Conservation (phyloP, 495 filamentous ascomycete species). For the Mytilinidion resinicola region DNA sequence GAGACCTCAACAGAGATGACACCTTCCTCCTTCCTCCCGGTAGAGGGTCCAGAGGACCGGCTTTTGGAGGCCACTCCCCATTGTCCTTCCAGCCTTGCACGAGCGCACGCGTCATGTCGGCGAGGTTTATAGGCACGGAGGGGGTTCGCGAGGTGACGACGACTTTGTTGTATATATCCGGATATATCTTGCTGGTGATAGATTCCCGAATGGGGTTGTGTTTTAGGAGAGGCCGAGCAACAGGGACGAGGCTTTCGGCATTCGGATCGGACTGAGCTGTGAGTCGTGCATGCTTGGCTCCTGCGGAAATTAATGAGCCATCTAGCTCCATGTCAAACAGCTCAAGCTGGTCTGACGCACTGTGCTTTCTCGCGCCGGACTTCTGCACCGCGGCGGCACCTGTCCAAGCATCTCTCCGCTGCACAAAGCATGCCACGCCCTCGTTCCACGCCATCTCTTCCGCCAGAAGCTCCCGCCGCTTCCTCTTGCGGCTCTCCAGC, state of each 20-base stretch:
- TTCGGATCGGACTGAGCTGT: not conserved
- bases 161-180: slow-evolving; percentile 82
- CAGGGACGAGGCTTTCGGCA: slow-evolving; percentile 29
- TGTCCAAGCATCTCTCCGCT: slow-evolving; percentile 78
- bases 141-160: slow-evolving; percentile 71
- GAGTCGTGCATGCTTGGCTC: not conserved
- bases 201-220: slow-evolving; percentile 64
- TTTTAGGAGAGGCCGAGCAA: slow-evolving; percentile 56
- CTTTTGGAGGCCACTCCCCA: slow-evolving; percentile 85
- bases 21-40: slow-evolving; percentile 22
- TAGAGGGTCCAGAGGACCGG: slow-evolving; percentile 25
- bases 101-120: slow-evolving; percentile 70
- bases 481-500: slow-evolving; percentile 48
- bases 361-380: not conserved
- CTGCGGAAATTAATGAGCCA: not conserved
- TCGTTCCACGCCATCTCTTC: slow-evolving; percentile 80
- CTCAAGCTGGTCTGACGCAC: not conserved
- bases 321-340: not conserved
- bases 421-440: slow-evolving; percentile 68
- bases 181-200: slow-evolving; percentile 65
- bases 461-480: slow-evolving; percentile 52
- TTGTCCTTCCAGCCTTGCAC: slow-evolving; percentile 91
- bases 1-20: slow-evolving; percentile 1
- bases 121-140: slow-evolving; percentile 77
- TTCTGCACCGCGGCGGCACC: slow-evolving; percentile 47